phyloP scores from a whole-genome alignment of 106 monocot species.

The Xerophyta viscosa region DNA sequence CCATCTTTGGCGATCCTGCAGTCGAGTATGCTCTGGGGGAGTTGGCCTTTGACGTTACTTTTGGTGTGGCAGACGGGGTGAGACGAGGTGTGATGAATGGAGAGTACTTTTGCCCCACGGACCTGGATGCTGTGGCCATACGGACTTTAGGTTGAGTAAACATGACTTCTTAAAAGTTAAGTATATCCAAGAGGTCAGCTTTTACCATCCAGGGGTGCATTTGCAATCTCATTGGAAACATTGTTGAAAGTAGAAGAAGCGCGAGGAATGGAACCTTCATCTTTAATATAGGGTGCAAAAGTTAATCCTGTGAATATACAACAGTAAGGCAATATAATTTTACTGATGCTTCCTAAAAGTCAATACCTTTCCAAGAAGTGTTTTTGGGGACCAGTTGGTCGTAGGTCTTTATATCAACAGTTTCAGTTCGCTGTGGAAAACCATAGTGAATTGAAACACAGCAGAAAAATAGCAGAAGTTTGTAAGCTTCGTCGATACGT shows the following conservation, averaged over 20 bases:
- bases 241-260: constrained; percentile 17
- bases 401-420: constrained; percentile 31
- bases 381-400: constrained; percentile 31
- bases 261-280: constrained; percentile 24
- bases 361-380: constrained; percentile 37
- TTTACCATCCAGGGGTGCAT: constrained; percentile 27
- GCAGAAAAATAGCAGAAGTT: neutral
- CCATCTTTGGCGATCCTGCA: constrained; percentile 34
- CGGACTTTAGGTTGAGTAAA: neutral
- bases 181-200: neutral
- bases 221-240: constrained; percentile 19
- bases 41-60: constrained; percentile 27
- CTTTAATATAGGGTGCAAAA: constrained; percentile 17
- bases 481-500: too few species aligned
- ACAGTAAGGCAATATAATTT: too few species aligned
- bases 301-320: too few species aligned
- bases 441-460: neutral
- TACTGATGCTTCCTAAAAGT: neutral
- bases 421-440: constrained; percentile 33
- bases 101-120: constrained; percentile 16
- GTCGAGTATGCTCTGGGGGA: constrained; percentile 43
- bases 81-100: constrained; percentile 30
- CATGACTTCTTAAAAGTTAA: neutral
- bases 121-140: constrained; percentile 14
- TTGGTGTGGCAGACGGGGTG: constrained; percentile 34